Base-by-base conservation (phyloP, 371 early-diverging fungal genomes). In the Apophysomyces variabilis region DNA sequence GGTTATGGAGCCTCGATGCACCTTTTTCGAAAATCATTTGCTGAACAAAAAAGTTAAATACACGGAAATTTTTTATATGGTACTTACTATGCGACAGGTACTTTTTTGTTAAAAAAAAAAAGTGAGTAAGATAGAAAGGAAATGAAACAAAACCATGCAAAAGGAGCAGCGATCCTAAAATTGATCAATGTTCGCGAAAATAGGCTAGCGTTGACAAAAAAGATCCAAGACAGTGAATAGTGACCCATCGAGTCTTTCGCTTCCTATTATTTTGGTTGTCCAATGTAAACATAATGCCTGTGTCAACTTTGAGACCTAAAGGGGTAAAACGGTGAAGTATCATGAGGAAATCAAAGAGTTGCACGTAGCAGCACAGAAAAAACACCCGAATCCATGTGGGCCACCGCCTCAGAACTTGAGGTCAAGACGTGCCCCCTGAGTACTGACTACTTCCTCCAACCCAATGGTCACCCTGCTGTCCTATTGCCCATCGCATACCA, bases 401-500 rank as follows among this genome's bases (percentile, higher is more conserved):
- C 47, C 47, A 47, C 21, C 47, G 47, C 47, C 18, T 47, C 47
- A 47, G 21, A 47, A 7, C 13, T 47, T 47, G 47, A 47, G 47
- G 47, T 47, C 47, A 47, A n/a, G 47, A 47, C 47, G 47, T 47
- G 47, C 0, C 16, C 47, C 47, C 47, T 47, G 47, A 47, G 47
- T 47, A 21, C 47, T 46, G 47, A 46, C 47, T 46, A 46, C 47
- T 46, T 46, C 47, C 47, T 46, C 47, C 47, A 46, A 46, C 47
- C 47, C 47, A 46, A 46, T 46, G 47, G 47, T 46, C 47, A 46
- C 47, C 47, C 47, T 46, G n/a, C 47, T 16, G 47, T 46, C 47
- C 47, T 46, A 46, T 46, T 46, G 47, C 47, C 16, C 47, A 46
- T 46, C 47, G 47, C 47, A 46, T 46, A 67, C 47, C 47, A 46